A percentile compares a stretch with the other conserved stretches of the same genome.
Conservation (phyloP, 345 rosid species). For the Geranium brycei region DNA sequence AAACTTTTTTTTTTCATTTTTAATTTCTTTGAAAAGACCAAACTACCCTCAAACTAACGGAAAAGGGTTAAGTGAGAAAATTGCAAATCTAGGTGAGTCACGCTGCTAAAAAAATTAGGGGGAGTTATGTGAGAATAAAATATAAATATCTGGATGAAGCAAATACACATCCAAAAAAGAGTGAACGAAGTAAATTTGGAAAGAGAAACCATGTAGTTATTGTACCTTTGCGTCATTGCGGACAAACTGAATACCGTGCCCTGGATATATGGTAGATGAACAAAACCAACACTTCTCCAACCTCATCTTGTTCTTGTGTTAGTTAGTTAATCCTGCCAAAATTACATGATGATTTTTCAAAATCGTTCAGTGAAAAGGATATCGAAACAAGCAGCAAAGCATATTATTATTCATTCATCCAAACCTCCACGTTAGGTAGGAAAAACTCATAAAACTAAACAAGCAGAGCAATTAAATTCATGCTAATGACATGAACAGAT, state of each 20-base stretch:
- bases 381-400: background rate
- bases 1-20: no score
- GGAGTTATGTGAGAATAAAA: no score
- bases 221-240: slow-evolving; percentile 65
- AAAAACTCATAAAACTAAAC: no score
- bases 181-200: background rate
- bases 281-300: slow-evolving; percentile 83
- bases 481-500: background rate
- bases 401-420: background rate
- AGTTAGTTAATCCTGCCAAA: background rate
- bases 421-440: background rate
- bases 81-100: no score
- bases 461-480: background rate
- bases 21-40: no score
- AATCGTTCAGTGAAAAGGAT: background rate
- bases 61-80: no score
- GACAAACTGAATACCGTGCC: slow-evolving; percentile 68
- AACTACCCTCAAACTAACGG: no score
- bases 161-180: no score
- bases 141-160: no score
- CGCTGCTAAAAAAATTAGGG: no score
- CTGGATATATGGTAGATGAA: slow-evolving; percentile 68
- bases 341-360: background rate
- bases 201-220: background rate
- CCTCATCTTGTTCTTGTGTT: slow-evolving; percentile 34